Evolutionary conservation across 2,329 filamentous ascomycete species (phyloP), one percentile per base, ranked within the genome.

Genomic region (Cryphonectria japonica): DNA sequence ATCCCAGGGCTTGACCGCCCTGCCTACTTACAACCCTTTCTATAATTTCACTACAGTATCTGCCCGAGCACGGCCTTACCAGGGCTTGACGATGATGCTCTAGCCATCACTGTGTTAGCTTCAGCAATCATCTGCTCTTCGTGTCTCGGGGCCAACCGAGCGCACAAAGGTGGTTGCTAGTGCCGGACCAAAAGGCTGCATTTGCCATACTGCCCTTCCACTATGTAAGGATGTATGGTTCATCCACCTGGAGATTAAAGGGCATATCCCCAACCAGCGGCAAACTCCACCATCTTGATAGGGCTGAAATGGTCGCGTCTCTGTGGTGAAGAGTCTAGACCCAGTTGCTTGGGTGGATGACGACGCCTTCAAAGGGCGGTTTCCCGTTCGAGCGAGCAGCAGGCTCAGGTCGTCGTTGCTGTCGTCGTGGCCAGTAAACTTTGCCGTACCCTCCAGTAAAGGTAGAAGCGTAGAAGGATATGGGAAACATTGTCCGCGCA

Each of bases 1-100:
- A 62, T 77, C 75, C 75, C 76, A 78, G 61, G 77, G 76, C 73
- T 77, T 75, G 14, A 74, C 71, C 13, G 71, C 74, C 63, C 46
- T 67, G 0, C 16, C 7, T 19, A 22, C 4, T 46, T 5, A 39
- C 0, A 39, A 39, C 67, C 70, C 43, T 66, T 52, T 26, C 26
- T 62, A 74, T 69, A 41, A 76, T 77, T 22, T 13, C 1, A 50
- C 46, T 7, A 50, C 8, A 7, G 22, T 26, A 43, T 7, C 54
- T 37, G 14, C 34, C 65, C 22, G 34, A 59, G 32, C 43, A 67
- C 46, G 37, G 37, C 64, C 41, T 39, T 37, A 22, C 29, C 1
- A 19, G 7, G 34, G 26, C 14, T 8, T 32, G 46, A 6, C 34
- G 29, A 59, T 34, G 54, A 59, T 29, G 26, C 26, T 59, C 54